phyloP scores from a whole-genome alignment of 1,284 basidiomycete species.

The Ustilago hordei region DNA sequence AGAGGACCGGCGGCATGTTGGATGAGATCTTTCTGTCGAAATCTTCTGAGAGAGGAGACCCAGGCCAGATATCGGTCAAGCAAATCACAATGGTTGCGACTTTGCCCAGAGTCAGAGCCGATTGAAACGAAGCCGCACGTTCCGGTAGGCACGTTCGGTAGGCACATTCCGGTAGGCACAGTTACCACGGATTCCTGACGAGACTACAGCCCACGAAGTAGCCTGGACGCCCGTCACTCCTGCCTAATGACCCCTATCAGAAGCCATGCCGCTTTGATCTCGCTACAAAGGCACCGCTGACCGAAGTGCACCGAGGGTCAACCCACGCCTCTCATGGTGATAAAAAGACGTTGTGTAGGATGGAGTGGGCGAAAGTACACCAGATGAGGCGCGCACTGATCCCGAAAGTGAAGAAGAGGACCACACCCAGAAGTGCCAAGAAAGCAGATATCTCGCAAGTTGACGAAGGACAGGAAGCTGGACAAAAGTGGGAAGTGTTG shows the following conservation, averaged over 20 bases:
- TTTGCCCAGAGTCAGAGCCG: background rate
- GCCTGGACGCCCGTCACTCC: background rate
- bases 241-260: background rate
- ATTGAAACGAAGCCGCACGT: background rate
- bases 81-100: background rate
- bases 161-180: no score
- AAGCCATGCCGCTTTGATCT: background rate
- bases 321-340: background rate
- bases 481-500: background rate
- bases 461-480: slow-evolving; percentile 3
- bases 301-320: background rate
- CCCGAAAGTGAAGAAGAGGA: background rate
- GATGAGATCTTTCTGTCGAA: slow-evolving; percentile 7
- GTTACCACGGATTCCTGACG: background rate
- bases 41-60: slow-evolving; percentile 14
- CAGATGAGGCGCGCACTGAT: background rate
- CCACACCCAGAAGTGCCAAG: slow-evolving; percentile 2
- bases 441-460: background rate
- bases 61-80: background rate
- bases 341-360: background rate
- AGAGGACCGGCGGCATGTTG: slow-evolving; percentile 11
- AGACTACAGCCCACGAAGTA: background rate
- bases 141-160: background rate
- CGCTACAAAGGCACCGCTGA: background rate
- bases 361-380: background rate